A percentile compares a stretch with the other conserved stretches of the same genome.
phyloP scores from a whole-genome alignment of 2,329 filamentous ascomycete species.

The Aschersonia sp. region DNA sequence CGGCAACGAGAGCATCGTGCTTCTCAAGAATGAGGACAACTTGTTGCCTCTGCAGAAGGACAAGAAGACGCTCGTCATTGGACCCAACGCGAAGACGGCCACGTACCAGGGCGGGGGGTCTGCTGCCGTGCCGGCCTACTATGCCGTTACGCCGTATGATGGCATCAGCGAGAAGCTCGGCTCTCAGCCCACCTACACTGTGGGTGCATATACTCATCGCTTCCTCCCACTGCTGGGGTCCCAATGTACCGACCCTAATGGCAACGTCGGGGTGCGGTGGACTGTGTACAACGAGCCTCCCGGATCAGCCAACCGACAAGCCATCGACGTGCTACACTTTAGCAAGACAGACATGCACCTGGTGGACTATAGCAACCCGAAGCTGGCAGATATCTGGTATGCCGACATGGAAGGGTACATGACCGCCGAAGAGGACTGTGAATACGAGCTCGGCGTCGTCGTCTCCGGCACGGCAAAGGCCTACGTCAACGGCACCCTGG shows the following conservation, averaged over 20 bases:
- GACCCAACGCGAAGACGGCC: slow-evolving; percentile 41
- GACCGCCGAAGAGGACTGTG: slow-evolving; percentile 42
- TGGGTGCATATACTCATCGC: slow-evolving; percentile 52
- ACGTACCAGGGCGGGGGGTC: slow-evolving; percentile 52
- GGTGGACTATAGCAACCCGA: slow-evolving; percentile 36
- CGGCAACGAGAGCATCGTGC: slow-evolving; percentile 55
- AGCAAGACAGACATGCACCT: slow-evolving; percentile 34
- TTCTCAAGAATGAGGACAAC: slow-evolving; percentile 56
- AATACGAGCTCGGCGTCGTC: slow-evolving; percentile 52
- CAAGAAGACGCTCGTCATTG: slow-evolving; percentile 43
- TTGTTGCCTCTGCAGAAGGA: slow-evolving; percentile 49
- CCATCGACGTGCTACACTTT: slow-evolving; percentile 34
- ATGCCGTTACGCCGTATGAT: slow-evolving; percentile 58
- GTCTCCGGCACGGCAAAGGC: slow-evolving; percentile 53
- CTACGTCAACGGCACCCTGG: slow-evolving; percentile 44
- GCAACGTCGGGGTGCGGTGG: slow-evolving; percentile 45
- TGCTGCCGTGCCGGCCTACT: slow-evolving; percentile 45
- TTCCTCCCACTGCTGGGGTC: slow-evolving; percentile 44
- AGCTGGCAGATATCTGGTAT: slow-evolving; percentile 41
- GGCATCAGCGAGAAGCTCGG: slow-evolving; percentile 45
- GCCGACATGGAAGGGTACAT: slow-evolving; percentile 47
- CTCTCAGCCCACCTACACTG: slow-evolving; percentile 31
- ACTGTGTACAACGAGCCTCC: slow-evolving; percentile 47
- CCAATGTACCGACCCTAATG: slow-evolving; percentile 33
- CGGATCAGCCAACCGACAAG: slow-evolving; percentile 26